Percentiles rank a stretch among this genome's conserved stretches.
Evolutionary conservation across 2,329 filamentous ascomycete genomes (phyloP).

Genomic region (Acephala macrosclerotiorum): DNA sequence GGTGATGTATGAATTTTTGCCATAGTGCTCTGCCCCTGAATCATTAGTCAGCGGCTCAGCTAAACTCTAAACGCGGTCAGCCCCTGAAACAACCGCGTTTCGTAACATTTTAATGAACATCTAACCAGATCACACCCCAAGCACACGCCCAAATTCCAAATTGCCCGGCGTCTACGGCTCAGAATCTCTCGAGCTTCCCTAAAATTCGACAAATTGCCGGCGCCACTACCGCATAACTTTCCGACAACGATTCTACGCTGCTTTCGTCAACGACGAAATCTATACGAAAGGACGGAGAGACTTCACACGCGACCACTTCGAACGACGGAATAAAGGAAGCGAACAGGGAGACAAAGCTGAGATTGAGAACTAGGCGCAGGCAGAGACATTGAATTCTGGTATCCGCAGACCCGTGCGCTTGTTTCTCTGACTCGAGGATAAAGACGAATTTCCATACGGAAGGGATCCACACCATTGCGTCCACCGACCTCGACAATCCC

Average conservation of each 20-base stretch:
- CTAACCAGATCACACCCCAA: slow-evolving; percentile 9
- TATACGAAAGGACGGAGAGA: neutral
- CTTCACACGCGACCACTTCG: slow-evolving; percentile 7
- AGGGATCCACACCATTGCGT: slow-evolving; percentile 3
- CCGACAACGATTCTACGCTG: neutral
- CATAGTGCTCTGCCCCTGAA: neutral
- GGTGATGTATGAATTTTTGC: neutral
- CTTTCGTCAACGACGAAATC: neutral
- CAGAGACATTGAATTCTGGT: neutral
- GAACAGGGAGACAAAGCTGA: neutral
- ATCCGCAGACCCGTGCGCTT: neutral
- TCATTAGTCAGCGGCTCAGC: neutral
- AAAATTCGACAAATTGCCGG: slow-evolving; percentile 12
- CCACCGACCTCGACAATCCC: neutral
- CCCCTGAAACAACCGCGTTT: slow-evolving; percentile 36
- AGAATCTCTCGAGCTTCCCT: neutral
- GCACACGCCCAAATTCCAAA: slow-evolving; percentile 7
- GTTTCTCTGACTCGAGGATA: neutral
- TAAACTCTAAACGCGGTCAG: slow-evolving; percentile 20
- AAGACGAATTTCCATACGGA: neutral
- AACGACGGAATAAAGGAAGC: neutral
- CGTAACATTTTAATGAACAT: slow-evolving; percentile 13
- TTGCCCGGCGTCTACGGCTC: slow-evolving; percentile 12
- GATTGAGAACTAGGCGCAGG: neutral
- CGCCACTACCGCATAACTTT: slow-evolving; percentile 13